phyloP scores from a whole-genome alignment of 257 asterid genomes.

The Apocynum venetum region DNA sequence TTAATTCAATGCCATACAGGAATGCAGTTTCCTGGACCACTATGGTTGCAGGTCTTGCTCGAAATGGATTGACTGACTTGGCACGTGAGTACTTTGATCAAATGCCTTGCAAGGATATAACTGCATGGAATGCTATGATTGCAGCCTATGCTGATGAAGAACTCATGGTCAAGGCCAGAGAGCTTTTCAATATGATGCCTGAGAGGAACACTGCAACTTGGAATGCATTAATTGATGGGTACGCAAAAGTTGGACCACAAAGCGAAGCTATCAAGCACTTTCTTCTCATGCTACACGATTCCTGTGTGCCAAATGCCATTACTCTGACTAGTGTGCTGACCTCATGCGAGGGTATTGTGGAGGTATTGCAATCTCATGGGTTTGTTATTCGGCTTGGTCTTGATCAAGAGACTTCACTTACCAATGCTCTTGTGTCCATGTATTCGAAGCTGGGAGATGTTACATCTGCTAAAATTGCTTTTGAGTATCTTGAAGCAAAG shows the following conservation, averaged over 20 bases:
- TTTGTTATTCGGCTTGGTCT: slow-evolving; percentile 49
- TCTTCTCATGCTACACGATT: slow-evolving; percentile 38
- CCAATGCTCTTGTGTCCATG: slow-evolving; percentile 53
- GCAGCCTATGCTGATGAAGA: slow-evolving; percentile 38
- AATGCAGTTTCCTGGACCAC: slow-evolving; percentile 61
- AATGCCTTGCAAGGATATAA: slow-evolving; percentile 54
- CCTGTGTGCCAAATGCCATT: slow-evolving; percentile 37
- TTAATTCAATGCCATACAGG: slow-evolving; percentile 43
- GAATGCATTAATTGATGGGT: slow-evolving; percentile 56
- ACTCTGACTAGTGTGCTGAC: slow-evolving; percentile 54
- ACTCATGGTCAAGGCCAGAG: slow-evolving; percentile 26
- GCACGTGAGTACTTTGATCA: slow-evolving; percentile 44
- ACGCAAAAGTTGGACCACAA: slow-evolving; percentile 38
- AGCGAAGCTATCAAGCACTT: slow-evolving; percentile 44
- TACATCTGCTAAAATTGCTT: slow-evolving; percentile 42
- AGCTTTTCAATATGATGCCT: slow-evolving; percentile 37
- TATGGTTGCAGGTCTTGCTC: slow-evolving; percentile 54
- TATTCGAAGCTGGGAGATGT: slow-evolving; percentile 58
- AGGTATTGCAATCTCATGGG: slow-evolving; percentile 52
- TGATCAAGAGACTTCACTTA: slow-evolving; percentile 37
- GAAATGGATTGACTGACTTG: slow-evolving; percentile 34
- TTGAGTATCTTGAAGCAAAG: slow-evolving; percentile 42
- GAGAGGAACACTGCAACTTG: slow-evolving; percentile 42
- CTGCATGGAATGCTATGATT: slow-evolving; percentile 71
- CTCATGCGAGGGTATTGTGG: slow-evolving; percentile 39